phyloP scores from a whole-genome alignment of 2,329 filamentous ascomycete species.

The Aureobasidium subglaciale region DNA sequence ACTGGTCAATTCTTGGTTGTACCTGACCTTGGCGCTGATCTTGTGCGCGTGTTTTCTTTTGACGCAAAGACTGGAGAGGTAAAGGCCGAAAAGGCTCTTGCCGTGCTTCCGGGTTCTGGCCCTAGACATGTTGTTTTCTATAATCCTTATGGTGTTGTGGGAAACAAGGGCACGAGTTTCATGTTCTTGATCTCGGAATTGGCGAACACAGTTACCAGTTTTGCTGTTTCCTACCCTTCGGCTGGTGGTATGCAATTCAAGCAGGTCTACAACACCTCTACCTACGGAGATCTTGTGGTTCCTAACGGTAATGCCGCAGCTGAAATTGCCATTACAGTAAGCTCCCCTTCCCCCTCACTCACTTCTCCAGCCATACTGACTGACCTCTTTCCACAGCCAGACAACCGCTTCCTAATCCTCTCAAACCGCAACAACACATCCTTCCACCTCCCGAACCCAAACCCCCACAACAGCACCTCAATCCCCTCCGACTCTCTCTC shows the following conservation, averaged over 20 bases:
- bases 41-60: constrained; percentile 29
- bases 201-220: constrained; percentile 42
- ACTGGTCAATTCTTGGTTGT: constrained; percentile 33
- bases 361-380: background rate
- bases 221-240: constrained; percentile 39
- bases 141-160: constrained; percentile 24
- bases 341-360: background rate
- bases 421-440: constrained; percentile 59
- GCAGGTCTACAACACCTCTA: constrained; percentile 41
- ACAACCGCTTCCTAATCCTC: constrained; percentile 55
- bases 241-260: constrained; percentile 40
- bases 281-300: constrained; percentile 40
- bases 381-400: constrained; percentile 26
- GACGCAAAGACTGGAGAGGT: constrained; percentile 23
- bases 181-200: constrained; percentile 43
- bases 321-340: constrained; percentile 43
- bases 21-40: constrained; percentile 32
- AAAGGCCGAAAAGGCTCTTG: constrained; percentile 22
- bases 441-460: constrained; percentile 43
- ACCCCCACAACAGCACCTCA: constrained; percentile 27
- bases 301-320: constrained; percentile 46
- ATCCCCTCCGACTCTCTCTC: constrained; percentile 52
- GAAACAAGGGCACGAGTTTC: constrained; percentile 24
- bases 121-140: constrained; percentile 32
- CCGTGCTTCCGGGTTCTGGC: constrained; percentile 26